These are phyloP conservation scores for Tuber umbilicatum DNA, from an alignment of 495 filamentous ascomycete species.

Conservation along the genomic window DNA sequence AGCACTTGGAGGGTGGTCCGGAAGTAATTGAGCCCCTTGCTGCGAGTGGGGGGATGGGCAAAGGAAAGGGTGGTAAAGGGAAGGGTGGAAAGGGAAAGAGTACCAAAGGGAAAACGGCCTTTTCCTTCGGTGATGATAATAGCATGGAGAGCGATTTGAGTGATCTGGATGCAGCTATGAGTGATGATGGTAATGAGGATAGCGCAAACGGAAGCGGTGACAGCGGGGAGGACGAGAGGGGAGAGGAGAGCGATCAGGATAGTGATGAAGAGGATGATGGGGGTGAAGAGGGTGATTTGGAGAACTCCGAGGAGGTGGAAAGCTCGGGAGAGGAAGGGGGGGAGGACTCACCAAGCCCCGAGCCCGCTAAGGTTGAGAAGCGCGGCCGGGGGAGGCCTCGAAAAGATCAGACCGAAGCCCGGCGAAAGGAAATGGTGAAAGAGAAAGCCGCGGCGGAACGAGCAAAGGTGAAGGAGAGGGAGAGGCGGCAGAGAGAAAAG, in stretches of 20 bases:
- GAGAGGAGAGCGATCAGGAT: slow-evolving; percentile 17
- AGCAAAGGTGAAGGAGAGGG: slow-evolving; percentile 13
- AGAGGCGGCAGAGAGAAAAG: slow-evolving; percentile 25
- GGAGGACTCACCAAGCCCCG: slow-evolving; percentile 24
- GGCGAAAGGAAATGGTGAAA: slow-evolving; percentile 27
- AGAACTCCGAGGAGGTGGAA: slow-evolving; percentile 15
- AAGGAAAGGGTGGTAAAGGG: slow-evolving; percentile 61
- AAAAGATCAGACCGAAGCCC: slow-evolving; percentile 23
- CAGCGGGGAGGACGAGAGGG: slow-evolving; percentile 47
- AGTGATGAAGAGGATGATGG: slow-evolving; percentile 24
- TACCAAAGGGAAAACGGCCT: slow-evolving; percentile 14
- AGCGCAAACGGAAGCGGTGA: slow-evolving; percentile 31
- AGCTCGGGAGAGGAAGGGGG: slow-evolving; percentile 22
- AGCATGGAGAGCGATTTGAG: slow-evolving; percentile 17
- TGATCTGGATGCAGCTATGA: slow-evolving; percentile 14
- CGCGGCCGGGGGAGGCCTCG: slow-evolving; percentile 31
- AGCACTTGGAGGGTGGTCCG: slow-evolving; percentile 19
- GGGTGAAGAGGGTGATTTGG: slow-evolving; percentile 26
- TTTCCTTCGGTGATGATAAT: slow-evolving; percentile 22
- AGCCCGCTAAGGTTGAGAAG: slow-evolving; percentile 30
- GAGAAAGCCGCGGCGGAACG: slow-evolving; percentile 19
- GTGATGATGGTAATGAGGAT: slow-evolving; percentile 18
- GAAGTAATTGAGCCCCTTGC: slow-evolving; percentile 9
- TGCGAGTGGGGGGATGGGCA: slow-evolving; percentile 45
- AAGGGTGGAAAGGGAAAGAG: slow-evolving; percentile 49